Percentiles rank a stretch among this genome's conserved stretches.
Evolutionary conservation across 2,329 filamentous ascomycete species (phyloP).

Genomic region (Fusarium phyllophilum): DNA sequence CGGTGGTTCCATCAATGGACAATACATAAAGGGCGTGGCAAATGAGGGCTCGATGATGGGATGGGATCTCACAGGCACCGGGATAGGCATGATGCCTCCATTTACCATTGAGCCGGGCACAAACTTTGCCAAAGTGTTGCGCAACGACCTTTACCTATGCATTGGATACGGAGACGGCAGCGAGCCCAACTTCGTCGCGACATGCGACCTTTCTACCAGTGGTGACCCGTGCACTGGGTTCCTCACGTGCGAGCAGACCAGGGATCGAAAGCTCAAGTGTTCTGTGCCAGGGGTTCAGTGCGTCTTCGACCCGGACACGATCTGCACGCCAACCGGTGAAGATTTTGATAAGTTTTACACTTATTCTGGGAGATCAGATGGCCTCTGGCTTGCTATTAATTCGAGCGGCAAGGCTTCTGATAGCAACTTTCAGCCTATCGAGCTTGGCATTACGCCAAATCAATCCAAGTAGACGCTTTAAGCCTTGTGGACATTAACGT

Average conservation of each 20-base stretch:
- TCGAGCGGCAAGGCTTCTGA: neutral
- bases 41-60: neutral
- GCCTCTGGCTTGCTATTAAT: neutral
- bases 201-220: neutral
- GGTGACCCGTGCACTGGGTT: neutral
- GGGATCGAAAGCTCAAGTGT: neutral
- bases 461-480: neutral
- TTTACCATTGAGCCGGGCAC: neutral
- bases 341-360: neutral
- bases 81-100: neutral
- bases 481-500: accelerated
- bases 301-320: neutral
- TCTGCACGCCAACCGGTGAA: neutral
- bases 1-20: neutral
- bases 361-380: neutral
- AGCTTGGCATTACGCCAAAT: neutral
- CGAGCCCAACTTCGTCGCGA: neutral
- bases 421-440: neutral
- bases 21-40: neutral
- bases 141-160: neutral
- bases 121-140: neutral
- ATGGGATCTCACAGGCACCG: neutral
- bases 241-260: neutral
- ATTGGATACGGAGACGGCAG: neutral
- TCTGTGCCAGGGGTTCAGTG: neutral